These are phyloP conservation scores for Psophocarpus tetragonolobus DNA, from an alignment of 306 rosid genomes.

Conservation along the genomic window DNA sequence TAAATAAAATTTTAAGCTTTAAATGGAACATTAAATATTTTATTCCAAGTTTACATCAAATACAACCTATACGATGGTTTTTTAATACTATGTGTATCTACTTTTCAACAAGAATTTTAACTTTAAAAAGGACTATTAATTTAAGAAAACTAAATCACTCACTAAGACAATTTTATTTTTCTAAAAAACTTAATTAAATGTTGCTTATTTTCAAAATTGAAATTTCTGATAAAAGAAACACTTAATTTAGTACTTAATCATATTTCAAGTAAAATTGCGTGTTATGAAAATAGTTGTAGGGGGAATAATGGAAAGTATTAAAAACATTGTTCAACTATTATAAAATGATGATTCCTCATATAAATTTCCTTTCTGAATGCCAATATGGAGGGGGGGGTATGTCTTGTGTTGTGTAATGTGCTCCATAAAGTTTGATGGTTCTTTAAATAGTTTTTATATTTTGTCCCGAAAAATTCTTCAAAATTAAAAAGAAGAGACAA, in stretches of 20 bases:
- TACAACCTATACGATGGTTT: background rate
- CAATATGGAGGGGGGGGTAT: background rate
- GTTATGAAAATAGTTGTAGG: background rate
- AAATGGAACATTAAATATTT: background rate
- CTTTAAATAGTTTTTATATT: background rate
- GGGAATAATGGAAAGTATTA: background rate
- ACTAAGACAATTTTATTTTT: no score
- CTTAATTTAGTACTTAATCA: background rate
- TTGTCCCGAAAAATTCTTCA: background rate
- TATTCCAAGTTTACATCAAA: background rate
- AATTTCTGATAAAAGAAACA: background rate
- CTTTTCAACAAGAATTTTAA: no score
- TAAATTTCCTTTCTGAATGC: background rate
- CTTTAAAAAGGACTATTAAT: no score
- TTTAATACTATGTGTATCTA: no score
- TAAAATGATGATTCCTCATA: background rate
- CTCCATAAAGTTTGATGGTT: background rate
- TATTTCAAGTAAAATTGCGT: background rate
- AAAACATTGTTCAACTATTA: background rate
- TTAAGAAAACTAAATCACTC: no score
- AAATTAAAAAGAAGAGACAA: conserved; percentile 4
- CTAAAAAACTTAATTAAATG: no score
- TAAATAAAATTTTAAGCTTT: background rate
- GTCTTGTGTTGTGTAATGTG: background rate
- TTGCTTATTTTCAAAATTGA: background rate